Base-by-base conservation (phyloP, 1,284 basidiomycete genomes). In the Leccinum angustisporum region DNA sequence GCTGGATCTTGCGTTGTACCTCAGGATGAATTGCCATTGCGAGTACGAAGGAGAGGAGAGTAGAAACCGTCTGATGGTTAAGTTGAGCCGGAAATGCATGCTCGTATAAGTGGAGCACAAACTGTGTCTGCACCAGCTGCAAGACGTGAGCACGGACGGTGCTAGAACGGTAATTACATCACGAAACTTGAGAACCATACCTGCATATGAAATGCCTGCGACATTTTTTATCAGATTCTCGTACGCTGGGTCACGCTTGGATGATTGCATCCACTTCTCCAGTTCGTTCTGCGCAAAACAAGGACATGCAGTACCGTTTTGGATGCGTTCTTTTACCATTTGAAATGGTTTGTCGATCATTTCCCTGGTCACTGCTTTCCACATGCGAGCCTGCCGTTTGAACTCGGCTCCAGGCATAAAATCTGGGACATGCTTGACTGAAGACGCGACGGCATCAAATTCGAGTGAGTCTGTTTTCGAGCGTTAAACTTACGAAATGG, bases 271-370 rank as follows among this genome's bases (percentile, higher is more conserved):
- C 61, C 68, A 69, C 27, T 33, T 58, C 43, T 78, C 78, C 6
- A 80, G 66, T 57, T 80, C 78, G 13, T 71, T 66, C n/a, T 73
- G 69, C 8, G 78, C 75, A 55, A 80, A 67, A 63, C 73, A 80
- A 30, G 72, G 63, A 27, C 68, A 63, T 3, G 74, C 72, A 8
- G 61, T 68, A 25, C 78, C 78, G 46, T 72, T 60, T 56, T 73
- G 76, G 66, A 79, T 66, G 55, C 73, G 70, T 56, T 73, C 65
- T 56, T 79, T 77, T 10, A 78, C 72, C 61, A 76, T 68, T 43
- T 75, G 69, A 62, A 80, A 83, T 25, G 80, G 80, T 30, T 64
- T 65, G 57, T 81, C 74, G 1, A 80, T 72, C 77, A 82, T 78
- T 30, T 73, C 75, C 7, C 64, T 70, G 4, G 74, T 69, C n/a